phyloP scores from a whole-genome alignment of 768 basidiomycete genomes.

The Phylloporus sp. region DNA sequence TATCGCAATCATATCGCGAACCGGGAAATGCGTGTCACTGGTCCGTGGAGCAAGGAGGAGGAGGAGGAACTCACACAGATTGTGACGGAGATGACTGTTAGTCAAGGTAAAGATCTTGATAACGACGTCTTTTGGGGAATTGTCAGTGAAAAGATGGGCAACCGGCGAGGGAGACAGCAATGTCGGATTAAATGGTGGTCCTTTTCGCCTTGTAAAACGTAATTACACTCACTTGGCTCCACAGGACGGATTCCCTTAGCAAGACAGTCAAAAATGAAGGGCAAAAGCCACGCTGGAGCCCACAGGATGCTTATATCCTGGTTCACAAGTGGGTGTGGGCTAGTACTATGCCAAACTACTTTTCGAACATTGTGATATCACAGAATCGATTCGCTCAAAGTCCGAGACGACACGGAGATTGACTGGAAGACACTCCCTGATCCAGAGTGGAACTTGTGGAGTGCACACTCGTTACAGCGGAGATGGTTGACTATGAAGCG shows the following conservation, averaged over 20 bases:
- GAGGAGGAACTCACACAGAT: slow-evolving; percentile 70
- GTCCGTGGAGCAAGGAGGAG: slow-evolving; percentile 77
- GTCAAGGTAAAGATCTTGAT: slow-evolving; percentile 67
- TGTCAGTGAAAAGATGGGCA: slow-evolving; percentile 74
- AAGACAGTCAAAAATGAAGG: slow-evolving; percentile 71
- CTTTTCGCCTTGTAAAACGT: background rate
- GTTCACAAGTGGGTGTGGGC: slow-evolving; percentile 59
- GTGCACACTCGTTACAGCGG: slow-evolving; percentile 71
- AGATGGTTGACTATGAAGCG: slow-evolving; percentile 80
- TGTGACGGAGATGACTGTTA: slow-evolving; percentile 68
- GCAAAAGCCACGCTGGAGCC: slow-evolving; percentile 64
- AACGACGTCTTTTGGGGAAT: slow-evolving; percentile 81
- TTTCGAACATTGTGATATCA: background rate
- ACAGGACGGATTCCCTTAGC: slow-evolving; percentile 72
- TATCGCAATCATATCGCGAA: slow-evolving; percentile 79
- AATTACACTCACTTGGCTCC: background rate
- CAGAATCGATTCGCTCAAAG: slow-evolving; percentile 70
- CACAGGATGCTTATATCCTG: slow-evolving; percentile 72
- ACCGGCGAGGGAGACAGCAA: slow-evolving; percentile 71
- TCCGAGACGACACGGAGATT: slow-evolving; percentile 77
- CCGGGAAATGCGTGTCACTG: slow-evolving; percentile 55
- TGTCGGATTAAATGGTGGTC: slow-evolving; percentile 83
- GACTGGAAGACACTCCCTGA: slow-evolving; percentile 79
- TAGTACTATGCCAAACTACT: background rate
- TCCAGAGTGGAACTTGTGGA: slow-evolving; percentile 78